Evolutionary conservation across 805 yeast species (phyloP).

Genomic region (Candida takata): DNA sequence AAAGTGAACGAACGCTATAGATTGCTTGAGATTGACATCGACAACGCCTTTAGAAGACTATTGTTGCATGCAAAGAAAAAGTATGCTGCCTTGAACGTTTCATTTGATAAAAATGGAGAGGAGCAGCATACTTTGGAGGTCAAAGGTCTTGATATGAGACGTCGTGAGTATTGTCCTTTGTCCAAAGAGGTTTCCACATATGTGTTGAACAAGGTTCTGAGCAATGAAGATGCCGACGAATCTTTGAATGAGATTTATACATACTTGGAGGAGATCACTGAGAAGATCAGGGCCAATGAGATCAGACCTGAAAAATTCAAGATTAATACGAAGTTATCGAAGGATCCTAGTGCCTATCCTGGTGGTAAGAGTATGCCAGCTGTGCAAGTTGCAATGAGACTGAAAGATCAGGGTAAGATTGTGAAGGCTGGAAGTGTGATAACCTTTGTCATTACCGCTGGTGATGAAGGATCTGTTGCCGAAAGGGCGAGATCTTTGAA

Average conservation of each 20-base stretch:
- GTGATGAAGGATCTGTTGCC: conserved; percentile 47
- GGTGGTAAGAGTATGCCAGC: conserved; percentile 78
- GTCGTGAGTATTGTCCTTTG: conserved; percentile 92
- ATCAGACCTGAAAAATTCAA: conserved; percentile 61
- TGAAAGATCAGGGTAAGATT: conserved; percentile 77
- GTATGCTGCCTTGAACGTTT: conserved; percentile 82
- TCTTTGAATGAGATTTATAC: conserved; percentile 66
- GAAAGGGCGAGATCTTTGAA: conserved; percentile 79
- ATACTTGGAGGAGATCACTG: conserved; percentile 56
- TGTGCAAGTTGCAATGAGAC: conserved; percentile 83
- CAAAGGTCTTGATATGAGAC: conserved; percentile 93
- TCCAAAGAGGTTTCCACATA: conserved; percentile 82
- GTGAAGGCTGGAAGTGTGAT: conserved; percentile 87
- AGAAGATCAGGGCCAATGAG: conserved; percentile 51
- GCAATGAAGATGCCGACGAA: conserved; percentile 69
- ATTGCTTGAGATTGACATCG: conserved; percentile 88
- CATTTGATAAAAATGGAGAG: conserved; percentile 44
- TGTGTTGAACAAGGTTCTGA: conserved; percentile 63
- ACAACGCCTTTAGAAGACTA: conserved; percentile 81
- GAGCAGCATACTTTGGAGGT: conserved; percentile 67
- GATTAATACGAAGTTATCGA: conserved; percentile 82
- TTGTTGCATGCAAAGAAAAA: conserved; percentile 93
- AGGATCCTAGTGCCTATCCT: conserved; percentile 82
- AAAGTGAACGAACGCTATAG: conserved; percentile 85
- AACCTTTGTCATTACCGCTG: conserved; percentile 70